These are phyloP conservation scores for Astraeus odoratus DNA, from an alignment of 768 basidiomycete genomes.

Conservation along the genomic window DNA sequence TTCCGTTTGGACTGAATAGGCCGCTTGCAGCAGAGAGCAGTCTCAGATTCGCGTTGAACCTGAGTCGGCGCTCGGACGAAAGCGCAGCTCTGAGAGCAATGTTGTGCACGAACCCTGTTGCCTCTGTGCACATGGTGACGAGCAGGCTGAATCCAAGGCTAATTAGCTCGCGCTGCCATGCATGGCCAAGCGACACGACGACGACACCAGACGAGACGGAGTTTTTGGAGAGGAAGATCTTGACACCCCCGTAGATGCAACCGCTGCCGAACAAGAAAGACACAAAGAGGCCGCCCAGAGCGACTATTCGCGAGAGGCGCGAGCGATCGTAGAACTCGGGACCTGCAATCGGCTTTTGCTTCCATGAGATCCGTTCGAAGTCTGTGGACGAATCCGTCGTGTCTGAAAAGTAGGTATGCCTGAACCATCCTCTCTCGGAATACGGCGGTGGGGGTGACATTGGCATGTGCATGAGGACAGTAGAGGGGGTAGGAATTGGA, in stretches of 20 bases:
- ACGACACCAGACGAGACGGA: slow-evolving; percentile 19
- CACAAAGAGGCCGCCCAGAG: slow-evolving; percentile 19
- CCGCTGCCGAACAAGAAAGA: slow-evolving; percentile 15
- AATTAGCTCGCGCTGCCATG: slow-evolving; percentile 15
- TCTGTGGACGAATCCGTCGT: slow-evolving; percentile 8
- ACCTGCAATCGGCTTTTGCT: slow-evolving; percentile 15
- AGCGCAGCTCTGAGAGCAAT: slow-evolving; percentile 23
- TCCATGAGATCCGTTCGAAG: slow-evolving; percentile 18
- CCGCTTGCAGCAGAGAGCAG: slow-evolving; percentile 18
- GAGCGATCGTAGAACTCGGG: slow-evolving; percentile 25
- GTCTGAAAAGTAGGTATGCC: background rate
- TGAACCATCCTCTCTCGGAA: background rate
- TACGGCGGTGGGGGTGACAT: too few relatives aligned
- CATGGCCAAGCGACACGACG: slow-evolving; percentile 11
- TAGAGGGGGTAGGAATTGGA: background rate
- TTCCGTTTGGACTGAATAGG: slow-evolving; percentile 18
- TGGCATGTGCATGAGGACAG: background rate
- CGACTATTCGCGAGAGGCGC: slow-evolving; percentile 15
- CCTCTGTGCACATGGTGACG: slow-evolving; percentile 22
- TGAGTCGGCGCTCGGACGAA: slow-evolving; percentile 17
- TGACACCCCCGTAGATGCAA: slow-evolving; percentile 19
- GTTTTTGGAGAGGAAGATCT: slow-evolving; percentile 17
- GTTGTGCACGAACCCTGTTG: slow-evolving; percentile 23
- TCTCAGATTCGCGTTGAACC: slow-evolving; percentile 25
- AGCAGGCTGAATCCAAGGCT: slow-evolving; percentile 21